Base-by-base conservation (phyloP, 2,329 filamentous ascomycete genomes). In the Cladosporium sp. region DNA sequence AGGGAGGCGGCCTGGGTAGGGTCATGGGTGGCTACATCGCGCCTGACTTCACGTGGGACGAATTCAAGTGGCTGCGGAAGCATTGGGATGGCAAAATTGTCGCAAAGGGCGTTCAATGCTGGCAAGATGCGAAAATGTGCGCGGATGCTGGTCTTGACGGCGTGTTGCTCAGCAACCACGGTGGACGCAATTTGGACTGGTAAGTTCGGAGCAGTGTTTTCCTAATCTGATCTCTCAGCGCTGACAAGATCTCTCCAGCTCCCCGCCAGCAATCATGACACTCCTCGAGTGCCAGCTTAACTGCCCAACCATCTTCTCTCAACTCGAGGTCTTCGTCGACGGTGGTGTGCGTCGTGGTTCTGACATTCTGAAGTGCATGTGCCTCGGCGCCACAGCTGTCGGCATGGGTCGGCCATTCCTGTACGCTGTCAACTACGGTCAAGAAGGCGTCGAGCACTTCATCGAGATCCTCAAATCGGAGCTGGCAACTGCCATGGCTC, bases 321-420 rank as follows among this genome's bases (percentile, higher is more conserved):
- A 49, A 8, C 38, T 49, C 22, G 46, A 85, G 60, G 77, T 87
- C 0, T 81, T 78, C 46, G 70, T 87, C 4, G 84, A 87, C 57
- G 82, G 83, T 0, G 84, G 84, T 0, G 74, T 87, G 31, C 74
- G 76, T 13, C 71, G 83, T n/a, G 84, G 84, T 0, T 80, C 81
- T 0, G 84, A 87, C 61, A 78, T 87, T 2, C 74, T 87, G 58
- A 87, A 87, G 65, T 82, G 81, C 0, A 61, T 87, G 10, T 83
- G 81, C 49, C 68, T 87, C 0, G 84, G 84, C 0, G 84, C 82
- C 0, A 82, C 71, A 52, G 82, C 79, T 0, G 83, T 73, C 0
- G 83, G 83, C 0, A 69, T 87, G 9, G 84, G 84, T 0, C 70
- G 84, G 16, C 79, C 80, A 0, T 79, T 83, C 49, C 57, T 86